Evolutionary conservation across 106 monocot species (phyloP).

Genomic region (Agapanthus africanus): DNA sequence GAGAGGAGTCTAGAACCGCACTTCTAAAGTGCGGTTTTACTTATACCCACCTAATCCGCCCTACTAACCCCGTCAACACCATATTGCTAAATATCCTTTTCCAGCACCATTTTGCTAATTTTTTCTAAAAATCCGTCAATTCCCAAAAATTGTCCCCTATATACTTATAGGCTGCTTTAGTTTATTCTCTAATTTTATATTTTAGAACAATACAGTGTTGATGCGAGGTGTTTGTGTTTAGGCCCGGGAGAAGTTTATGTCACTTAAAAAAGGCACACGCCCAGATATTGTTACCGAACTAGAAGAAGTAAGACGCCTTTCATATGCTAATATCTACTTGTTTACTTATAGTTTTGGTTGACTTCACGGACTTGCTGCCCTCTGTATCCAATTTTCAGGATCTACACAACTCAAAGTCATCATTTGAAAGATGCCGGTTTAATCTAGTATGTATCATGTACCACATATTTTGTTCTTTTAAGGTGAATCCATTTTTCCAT

Average conservation of each 20-base stretch:
- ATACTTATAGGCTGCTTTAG: background rate
- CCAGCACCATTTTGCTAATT: too few relatives aligned
- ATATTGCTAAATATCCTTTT: too few relatives aligned
- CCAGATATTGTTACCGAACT: constrained; percentile 62
- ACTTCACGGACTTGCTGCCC: background rate
- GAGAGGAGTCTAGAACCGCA: too few relatives aligned
- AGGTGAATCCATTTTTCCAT: background rate
- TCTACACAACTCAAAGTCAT: constrained; percentile 82
- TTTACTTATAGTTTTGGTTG: background rate
- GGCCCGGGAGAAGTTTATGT: constrained; percentile 90
- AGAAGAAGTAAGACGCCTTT: constrained; percentile 61
- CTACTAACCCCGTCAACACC: too few relatives aligned
- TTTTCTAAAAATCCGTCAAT: too few relatives aligned
- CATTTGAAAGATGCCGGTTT: constrained; percentile 90
- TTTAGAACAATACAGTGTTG: constrained; percentile 8
- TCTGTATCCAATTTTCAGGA: constrained; percentile 42
- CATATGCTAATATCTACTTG: background rate
- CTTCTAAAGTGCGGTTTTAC: too few relatives aligned
- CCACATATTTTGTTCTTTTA: background rate
- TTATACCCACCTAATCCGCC: too few relatives aligned
- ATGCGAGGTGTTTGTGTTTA: constrained; percentile 17
- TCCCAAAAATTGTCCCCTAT: too few relatives aligned
- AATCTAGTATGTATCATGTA: constrained; percentile 69
- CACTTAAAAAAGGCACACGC: constrained; percentile 71
- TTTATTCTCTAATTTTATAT: background rate